Conservation (phyloP, 2,329 filamentous ascomycete genomes). For the Talaromyces atroroseus region DNA sequence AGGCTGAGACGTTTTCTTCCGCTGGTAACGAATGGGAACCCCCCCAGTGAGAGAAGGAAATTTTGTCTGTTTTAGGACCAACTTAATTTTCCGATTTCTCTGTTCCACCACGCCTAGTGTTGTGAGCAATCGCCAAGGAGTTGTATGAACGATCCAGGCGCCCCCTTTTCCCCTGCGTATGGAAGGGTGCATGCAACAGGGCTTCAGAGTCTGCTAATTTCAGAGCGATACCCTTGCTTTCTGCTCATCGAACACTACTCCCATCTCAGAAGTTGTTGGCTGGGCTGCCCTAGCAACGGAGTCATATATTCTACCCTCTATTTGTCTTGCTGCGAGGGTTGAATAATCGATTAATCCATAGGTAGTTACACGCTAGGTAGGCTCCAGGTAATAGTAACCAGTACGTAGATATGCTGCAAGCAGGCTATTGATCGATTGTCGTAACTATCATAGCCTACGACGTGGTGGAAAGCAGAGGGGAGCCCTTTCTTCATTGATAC, state of each 20-base stretch:
- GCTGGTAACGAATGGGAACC: neutral
- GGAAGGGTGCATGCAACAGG: neutral
- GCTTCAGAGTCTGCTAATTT: neutral
- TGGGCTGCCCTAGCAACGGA: slow-evolving; percentile 11
- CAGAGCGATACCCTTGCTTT: slow-evolving; percentile 10
- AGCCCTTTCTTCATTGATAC: neutral
- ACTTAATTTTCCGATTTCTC: slow-evolving; percentile 5
- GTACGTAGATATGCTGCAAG: neutral
- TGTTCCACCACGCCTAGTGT: neutral
- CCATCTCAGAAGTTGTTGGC: neutral
- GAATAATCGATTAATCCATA: neutral
- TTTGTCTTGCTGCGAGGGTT: slow-evolving; percentile 8
- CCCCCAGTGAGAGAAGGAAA: neutral
- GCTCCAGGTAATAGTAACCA: neutral
- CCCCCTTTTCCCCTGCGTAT: slow-evolving; percentile 11
- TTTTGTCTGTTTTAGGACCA: neutral
- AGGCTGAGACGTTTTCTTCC: slow-evolving; percentile 3
- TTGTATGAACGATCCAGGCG: neutral
- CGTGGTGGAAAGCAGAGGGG: neutral
- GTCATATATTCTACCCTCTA: neutral
- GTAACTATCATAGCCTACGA: neutral
- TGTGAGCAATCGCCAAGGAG: slow-evolving; percentile 9
- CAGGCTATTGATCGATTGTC: neutral
- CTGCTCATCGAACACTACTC: neutral
- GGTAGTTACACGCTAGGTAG: too few species aligned